Evolutionary conservation across 768 basidiomycete species (phyloP), one percentile per base, ranked within the genome.

Genomic region (Pholiota conissans): DNA sequence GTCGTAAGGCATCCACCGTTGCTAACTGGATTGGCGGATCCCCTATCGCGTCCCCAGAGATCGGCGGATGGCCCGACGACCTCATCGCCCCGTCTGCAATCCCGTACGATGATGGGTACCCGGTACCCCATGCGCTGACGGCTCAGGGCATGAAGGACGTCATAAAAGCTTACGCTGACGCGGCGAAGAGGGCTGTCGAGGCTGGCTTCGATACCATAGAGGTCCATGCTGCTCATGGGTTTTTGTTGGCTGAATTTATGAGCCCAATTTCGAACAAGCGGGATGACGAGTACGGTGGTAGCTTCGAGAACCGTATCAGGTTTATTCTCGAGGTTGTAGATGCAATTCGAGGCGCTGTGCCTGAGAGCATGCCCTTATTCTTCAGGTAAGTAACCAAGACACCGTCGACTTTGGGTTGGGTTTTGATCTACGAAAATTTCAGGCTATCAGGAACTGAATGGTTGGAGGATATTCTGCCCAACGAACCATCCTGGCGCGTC

Each of bases 371-470:
- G 77, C 90, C 93, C 0, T 71, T 94, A 16, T 91, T 93, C 72
- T 74, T 88, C 54, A 79, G 91, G 85, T 84, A 61, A 1, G 51
- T 28, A 26, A 18, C 42, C 13, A 24, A 18, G 14, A 8, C 35
- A 8, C 26, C 74, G 61, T 2, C 32, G 2, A 46, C 1, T 20
- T 29, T 32, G 14, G 10, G 24, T 22, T 29, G 7, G 3, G 2
- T n/a, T 26, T 32, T 32, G 8, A 45, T 4, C 29, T 37, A 47
- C 24, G 2, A 13, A 14, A n/a, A 0, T 26, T 46, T 30, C 20
- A 84, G 85, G 20, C 71, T 93, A 22, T 87, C 86, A 39, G 92
- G 84, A 1, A 86, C 84, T 0, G 92, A 93, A 57, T 90, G 90
- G 86, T 72, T 89, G 8, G 84, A 86, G 60, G 76, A 82, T 55